These are phyloP conservation scores for Epichloe gansuensis DNA, from an alignment of 2,329 filamentous ascomycete species.

Conservation along the genomic window DNA sequence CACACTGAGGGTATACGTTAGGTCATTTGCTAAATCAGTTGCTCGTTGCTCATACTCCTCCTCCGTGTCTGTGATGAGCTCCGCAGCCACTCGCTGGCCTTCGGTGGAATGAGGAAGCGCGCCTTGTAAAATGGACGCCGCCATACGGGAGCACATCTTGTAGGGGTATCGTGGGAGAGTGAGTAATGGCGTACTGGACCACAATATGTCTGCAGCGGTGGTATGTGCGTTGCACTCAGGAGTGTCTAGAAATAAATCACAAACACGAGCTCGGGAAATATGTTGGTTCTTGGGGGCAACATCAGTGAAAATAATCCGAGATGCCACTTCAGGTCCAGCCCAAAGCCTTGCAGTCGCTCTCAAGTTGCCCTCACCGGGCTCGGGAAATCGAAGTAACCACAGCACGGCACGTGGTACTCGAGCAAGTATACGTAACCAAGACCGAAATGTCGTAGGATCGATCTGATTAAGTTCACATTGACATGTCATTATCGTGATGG, in stretches of 20 bases:
- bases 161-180: slow-evolving; percentile 86
- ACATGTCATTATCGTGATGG: not conserved
- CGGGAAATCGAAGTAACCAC: slow-evolving; percentile 94
- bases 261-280: slow-evolving; percentile 81
- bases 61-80: slow-evolving; percentile 69
- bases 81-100: slow-evolving; percentile 55
- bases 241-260: slow-evolving; percentile 92
- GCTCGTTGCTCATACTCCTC: slow-evolving; percentile 75
- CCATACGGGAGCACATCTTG: slow-evolving; percentile 99
- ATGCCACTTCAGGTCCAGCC: slow-evolving; percentile 76
- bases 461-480: slow-evolving; percentile 45
- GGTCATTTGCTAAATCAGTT: slow-evolving; percentile 49
- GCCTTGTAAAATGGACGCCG: slow-evolving; percentile 83
- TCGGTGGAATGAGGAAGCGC: slow-evolving; percentile 63
- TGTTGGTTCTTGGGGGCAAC: slow-evolving; percentile 92
- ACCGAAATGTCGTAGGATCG: slow-evolving; percentile 90
- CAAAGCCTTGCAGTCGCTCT: slow-evolving; percentile 67
- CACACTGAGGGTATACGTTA: slow-evolving; percentile 42
- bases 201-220: slow-evolving; percentile 89
- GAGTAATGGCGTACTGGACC: slow-evolving; percentile 87
- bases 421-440: slow-evolving; percentile 85
- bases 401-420: slow-evolving; percentile 77
- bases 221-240: slow-evolving; percentile 98
- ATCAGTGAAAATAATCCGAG: slow-evolving; percentile 85
- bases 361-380: slow-evolving; percentile 79